Evolutionary conservation across 2,329 filamentous ascomycete species (phyloP).

Genomic region (Monilinia aucupariae): DNA sequence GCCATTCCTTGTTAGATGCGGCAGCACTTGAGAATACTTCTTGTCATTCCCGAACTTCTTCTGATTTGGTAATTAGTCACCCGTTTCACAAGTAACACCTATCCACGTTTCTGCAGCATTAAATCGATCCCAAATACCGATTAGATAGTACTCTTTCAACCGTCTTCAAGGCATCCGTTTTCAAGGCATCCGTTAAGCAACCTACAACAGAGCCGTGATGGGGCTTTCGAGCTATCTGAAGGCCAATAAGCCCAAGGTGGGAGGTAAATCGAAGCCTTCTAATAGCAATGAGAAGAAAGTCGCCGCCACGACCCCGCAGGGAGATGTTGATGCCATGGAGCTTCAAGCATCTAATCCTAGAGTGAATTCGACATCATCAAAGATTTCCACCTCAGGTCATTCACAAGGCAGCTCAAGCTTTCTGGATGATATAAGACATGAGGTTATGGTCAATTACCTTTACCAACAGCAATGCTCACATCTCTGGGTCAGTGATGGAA

Average conservation of each 20-base stretch:
- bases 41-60: not conserved
- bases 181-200: not conserved
- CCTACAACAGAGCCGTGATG: slow-evolving; percentile 42
- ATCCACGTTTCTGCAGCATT: not conserved
- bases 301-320: slow-evolving; percentile 24
- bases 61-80: not conserved
- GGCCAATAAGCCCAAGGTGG: slow-evolving; percentile 41
- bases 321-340: slow-evolving; percentile 40
- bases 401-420: slow-evolving; percentile 48
- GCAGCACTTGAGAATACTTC: not conserved
- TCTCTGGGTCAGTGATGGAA: slow-evolving; percentile 67
- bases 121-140: not conserved
- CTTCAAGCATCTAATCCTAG: slow-evolving; percentile 46
- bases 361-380: slow-evolving; percentile 47
- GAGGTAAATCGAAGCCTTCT: slow-evolving; percentile 17
- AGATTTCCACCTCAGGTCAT: slow-evolving; percentile 46
- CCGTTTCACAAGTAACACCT: not conserved
- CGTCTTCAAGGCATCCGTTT: not conserved
- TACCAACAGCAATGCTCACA: slow-evolving; percentile 73
- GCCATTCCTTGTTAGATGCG: not conserved
- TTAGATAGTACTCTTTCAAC: not conserved
- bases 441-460: slow-evolving; percentile 78
- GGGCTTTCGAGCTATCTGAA: slow-evolving; percentile 60
- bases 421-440: slow-evolving; percentile 69
- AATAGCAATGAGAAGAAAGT: slow-evolving; percentile 45